Evolutionary conservation across 176 grass and related monocot genomes (phyloP).

Genomic region (barley (Hordeum vulgare)): DNA sequence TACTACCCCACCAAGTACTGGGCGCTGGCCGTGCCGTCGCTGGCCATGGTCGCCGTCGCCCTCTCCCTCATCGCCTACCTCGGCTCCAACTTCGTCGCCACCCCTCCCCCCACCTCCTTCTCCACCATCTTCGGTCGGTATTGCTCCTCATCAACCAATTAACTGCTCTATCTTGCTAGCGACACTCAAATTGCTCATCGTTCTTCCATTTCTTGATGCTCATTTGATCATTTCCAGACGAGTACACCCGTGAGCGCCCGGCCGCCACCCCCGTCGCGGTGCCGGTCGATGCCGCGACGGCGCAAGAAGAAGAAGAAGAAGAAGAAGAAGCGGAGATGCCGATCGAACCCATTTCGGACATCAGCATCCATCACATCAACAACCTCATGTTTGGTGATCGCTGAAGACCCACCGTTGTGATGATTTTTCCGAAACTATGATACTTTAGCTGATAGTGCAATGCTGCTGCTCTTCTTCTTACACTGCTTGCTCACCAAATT

Average conservation of each 20-base stretch:
- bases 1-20: constrained; percentile 94
- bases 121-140: constrained; percentile 45
- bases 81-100: constrained; percentile 58
- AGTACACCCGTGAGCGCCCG: constrained; percentile 13
- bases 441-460: not conserved
- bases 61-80: constrained; percentile 44
- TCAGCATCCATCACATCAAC: constrained; percentile 35
- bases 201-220: not conserved
- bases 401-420: not conserved
- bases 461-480: not conserved
- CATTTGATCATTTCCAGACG: constrained; percentile 11
- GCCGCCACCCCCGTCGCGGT: not conserved
- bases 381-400: constrained; percentile 32
- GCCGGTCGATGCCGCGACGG: not conserved
- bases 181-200: not conserved
- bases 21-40: constrained; percentile 53
- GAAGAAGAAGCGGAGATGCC: constrained; percentile 13
- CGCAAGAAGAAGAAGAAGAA: not conserved
- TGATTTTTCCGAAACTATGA: not conserved
- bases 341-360: constrained; percentile 38
- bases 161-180: not conserved
- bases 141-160: not conserved
- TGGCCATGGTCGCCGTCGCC: constrained; percentile 33
- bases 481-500: not conserved
- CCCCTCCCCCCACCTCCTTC: constrained; percentile 48